Conservation (phyloP, 371 early-diverging fungal genomes). For the Modicella reniformis region DNA sequence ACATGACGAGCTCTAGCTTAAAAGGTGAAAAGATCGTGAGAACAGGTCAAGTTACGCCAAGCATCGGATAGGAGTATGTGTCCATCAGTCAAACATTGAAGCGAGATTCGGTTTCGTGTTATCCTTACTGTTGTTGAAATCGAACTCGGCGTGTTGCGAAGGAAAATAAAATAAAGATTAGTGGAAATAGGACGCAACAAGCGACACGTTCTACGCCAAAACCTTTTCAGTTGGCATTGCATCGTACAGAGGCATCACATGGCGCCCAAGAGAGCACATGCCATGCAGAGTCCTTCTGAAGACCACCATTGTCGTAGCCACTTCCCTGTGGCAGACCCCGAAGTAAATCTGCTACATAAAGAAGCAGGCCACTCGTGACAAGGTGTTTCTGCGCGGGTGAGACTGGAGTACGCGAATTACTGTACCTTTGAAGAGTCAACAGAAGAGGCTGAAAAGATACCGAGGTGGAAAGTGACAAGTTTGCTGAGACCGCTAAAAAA, state of each 20-base stretch:
- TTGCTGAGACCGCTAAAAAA: too few species aligned
- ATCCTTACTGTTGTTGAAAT: too few species aligned
- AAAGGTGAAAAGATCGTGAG: not conserved
- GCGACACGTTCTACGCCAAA: not conserved
- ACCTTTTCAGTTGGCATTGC: constrained; percentile 4
- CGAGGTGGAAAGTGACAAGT: too few species aligned
- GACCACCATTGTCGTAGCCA: constrained; percentile 35
- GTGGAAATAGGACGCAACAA: not conserved
- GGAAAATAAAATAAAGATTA: not conserved
- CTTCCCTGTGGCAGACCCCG: constrained; percentile 20
- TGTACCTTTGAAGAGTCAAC: too few species aligned
- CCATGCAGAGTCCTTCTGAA: constrained; percentile 26
- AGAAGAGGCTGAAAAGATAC: too few species aligned
- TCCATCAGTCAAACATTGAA: too few species aligned
- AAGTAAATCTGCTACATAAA: constrained; percentile 20
- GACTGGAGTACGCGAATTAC: not conserved
- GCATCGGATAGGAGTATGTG: constrained; percentile 5
- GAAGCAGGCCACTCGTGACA: constrained; percentile 29
- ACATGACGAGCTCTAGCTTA: constrained; percentile 13
- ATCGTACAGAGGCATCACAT: constrained; percentile 17
- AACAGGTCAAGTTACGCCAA: not conserved
- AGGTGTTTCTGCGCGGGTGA: constrained; percentile 9
- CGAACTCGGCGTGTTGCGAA: too few species aligned
- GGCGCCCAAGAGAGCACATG: constrained; percentile 43
- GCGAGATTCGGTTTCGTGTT: too few species aligned